These are phyloP conservation scores for Saturnispora ahearnii DNA, from an alignment of 805 yeast genomes.

Conservation along the genomic window DNA sequence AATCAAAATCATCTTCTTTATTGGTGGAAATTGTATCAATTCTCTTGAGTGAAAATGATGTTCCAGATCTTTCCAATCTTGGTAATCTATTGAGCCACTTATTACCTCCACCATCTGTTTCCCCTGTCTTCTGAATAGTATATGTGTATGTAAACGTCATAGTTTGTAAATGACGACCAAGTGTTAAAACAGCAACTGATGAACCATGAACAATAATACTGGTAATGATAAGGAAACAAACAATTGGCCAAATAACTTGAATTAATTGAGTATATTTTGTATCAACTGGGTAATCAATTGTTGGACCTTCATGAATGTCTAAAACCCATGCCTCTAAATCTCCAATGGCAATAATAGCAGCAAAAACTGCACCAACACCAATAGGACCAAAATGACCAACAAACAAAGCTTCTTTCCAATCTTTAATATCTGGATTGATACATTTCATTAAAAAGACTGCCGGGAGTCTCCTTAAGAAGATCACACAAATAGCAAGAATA, in stretches of 20 bases:
- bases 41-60: slow-evolving; percentile 74
- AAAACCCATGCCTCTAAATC: slow-evolving; percentile 30
- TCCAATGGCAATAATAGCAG: slow-evolving; percentile 28
- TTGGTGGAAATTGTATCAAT: slow-evolving; percentile 49
- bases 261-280: slow-evolving; percentile 25
- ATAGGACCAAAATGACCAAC: slow-evolving; percentile 75
- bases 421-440: slow-evolving; percentile 49
- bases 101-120: slow-evolving; percentile 34
- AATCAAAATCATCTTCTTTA: slow-evolving; percentile 9
- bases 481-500: slow-evolving; percentile 40
- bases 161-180: slow-evolving; percentile 82
- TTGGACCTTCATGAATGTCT: slow-evolving; percentile 30
- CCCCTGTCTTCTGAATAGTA: slow-evolving; percentile 54
- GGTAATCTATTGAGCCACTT: slow-evolving; percentile 83
- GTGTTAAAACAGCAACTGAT: slow-evolving; percentile 47
- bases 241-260: slow-evolving; percentile 40
- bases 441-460: slow-evolving; percentile 48
- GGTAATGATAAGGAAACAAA: slow-evolving; percentile 42
- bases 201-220: slow-evolving; percentile 57
- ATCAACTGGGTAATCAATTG: slow-evolving; percentile 23
- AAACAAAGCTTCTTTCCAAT: slow-evolving; percentile 61
- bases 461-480: slow-evolving; percentile 45
- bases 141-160: slow-evolving; percentile 90
- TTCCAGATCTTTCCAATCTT: slow-evolving; percentile 57
- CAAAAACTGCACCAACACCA: slow-evolving; percentile 39